Base-by-base conservation (phyloP, 495 filamentous ascomycete genomes). In the Halenospora varia region DNA sequence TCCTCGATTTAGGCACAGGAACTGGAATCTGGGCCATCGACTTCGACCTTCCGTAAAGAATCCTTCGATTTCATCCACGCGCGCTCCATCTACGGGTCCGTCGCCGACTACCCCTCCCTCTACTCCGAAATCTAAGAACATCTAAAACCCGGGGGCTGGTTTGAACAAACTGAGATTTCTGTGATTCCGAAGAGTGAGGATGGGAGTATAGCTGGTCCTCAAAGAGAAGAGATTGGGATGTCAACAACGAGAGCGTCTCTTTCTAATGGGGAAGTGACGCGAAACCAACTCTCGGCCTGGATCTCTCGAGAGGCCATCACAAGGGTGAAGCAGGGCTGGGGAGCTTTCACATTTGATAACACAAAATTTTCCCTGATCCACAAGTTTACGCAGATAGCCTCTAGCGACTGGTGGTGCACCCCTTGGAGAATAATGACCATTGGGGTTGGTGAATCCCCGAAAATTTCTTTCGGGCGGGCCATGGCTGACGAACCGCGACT, bases 191-290 rank as follows among this genome's bases (percentile, higher is more conserved):
- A n/a, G n/a, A n/a, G n/a, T n/a, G n/a, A n/a, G n/a, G n/a, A n/a
- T n/a, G n/a, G n/a, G n/a, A n/a, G n/a, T n/a, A n/a, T n/a, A n/a
- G n/a, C n/a, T n/a, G n/a, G n/a, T n/a, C n/a, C n/a, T n/a, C n/a
- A n/a, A n/a, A n/a, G n/a, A n/a, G n/a, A n/a, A n/a, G 66, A 52
- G 66, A 71, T 47, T n/a, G 44, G 44, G n/a, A 47, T 47, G 17
- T 47, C 44, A 23, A 47, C 44, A 47, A 47, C 44, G 20, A 47
- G 44, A 17, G n/a, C n/a, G 44, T 47, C 44, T 47, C 44, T 47
- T 18, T 47, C 44, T 17, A 47, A 6, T 47, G 6, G 44, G 44
- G 17, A n/a, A 17, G 44, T 4, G 17, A 47, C 44, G 17, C 44
- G 44, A 23, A 47, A 47, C 44, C 44, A 47, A 23, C n/a, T 23